Percentiles rank a stretch among this genome's conserved stretches.
Evolutionary conservation across 768 basidiomycete genomes (phyloP).

Genomic region (Pluteus cervinus): DNA sequence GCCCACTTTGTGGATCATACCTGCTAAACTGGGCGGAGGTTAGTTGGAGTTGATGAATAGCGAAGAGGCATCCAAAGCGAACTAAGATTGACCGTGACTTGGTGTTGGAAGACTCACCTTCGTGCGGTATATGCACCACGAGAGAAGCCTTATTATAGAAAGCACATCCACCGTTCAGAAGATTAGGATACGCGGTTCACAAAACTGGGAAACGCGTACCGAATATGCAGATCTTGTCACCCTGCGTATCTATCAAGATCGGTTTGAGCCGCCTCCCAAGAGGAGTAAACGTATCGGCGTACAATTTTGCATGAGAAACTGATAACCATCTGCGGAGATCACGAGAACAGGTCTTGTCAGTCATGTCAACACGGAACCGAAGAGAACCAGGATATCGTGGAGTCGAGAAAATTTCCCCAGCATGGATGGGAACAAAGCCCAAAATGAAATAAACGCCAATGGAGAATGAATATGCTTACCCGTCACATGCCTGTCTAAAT

Average conservation of each 20-base stretch:
- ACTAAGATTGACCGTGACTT: not conserved
- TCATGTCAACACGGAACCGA: no score
- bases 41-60: no score
- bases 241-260: not conserved
- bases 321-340: not conserved
- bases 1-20: not conserved
- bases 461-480: not conserved
- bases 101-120: not conserved
- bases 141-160: not conserved
- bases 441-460: no score
- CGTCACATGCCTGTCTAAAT: slow-evolving; percentile 4
- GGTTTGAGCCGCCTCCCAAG: not conserved
- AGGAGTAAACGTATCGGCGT: slow-evolving; percentile 11
- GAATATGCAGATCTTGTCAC: slow-evolving; percentile 5
- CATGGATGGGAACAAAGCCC: no score
- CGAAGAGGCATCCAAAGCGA: no score
- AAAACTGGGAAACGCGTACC: no score
- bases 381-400: no score
- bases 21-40: not conserved
- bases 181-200: not conserved
- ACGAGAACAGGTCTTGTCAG: no score
- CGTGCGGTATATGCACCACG: not conserved
- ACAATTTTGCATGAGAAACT: not conserved
- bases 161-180: not conserved
- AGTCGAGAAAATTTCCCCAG: no score